Evolutionary conservation across 768 basidiomycete species (phyloP).

Genomic region (Phylloporus sp.): DNA sequence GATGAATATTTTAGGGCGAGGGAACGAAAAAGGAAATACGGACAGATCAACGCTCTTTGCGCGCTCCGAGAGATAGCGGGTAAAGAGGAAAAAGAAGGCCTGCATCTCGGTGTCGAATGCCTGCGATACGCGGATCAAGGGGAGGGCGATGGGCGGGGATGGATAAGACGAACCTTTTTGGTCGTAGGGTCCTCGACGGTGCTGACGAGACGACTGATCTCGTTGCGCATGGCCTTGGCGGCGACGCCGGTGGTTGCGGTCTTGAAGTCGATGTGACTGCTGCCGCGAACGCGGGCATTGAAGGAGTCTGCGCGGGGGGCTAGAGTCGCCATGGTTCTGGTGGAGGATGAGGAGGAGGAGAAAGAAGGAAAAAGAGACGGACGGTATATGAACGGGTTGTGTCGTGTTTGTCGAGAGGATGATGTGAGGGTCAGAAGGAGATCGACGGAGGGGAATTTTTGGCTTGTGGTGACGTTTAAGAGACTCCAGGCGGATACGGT

Average conservation of each 20-base stretch:
- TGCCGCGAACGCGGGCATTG: slow-evolving; percentile 69
- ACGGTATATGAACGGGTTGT: slow-evolving; percentile 52
- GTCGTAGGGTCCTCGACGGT: slow-evolving; percentile 74
- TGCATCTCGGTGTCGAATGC: slow-evolving; percentile 80
- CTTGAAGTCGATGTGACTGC: slow-evolving; percentile 90
- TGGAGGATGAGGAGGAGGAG: slow-evolving; percentile 11
- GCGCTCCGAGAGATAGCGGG: slow-evolving; percentile 69
- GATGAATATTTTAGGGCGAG: neutral
- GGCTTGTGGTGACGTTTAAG: slow-evolving; percentile 64
- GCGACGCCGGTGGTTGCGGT: slow-evolving; percentile 94
- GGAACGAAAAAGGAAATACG: slow-evolving; percentile 27
- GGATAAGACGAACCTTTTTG: slow-evolving; percentile 59
- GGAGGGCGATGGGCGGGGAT: slow-evolving; percentile 2
- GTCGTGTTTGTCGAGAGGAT: slow-evolving; percentile 63
- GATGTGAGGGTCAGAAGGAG: slow-evolving; percentile 46
- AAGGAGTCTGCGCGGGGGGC: slow-evolving; percentile 64
- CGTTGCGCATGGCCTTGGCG: slow-evolving; percentile 96
- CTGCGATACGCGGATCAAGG: slow-evolving; percentile 33
- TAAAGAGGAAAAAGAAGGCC: slow-evolving; percentile 78
- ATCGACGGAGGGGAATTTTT: slow-evolving; percentile 39
- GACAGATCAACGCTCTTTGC: slow-evolving; percentile 67
- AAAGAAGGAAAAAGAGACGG: slow-evolving; percentile 1
- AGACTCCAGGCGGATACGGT: slow-evolving; percentile 34
- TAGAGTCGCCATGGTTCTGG: slow-evolving; percentile 49
- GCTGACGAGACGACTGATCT: slow-evolving; percentile 88